Base-by-base conservation (phyloP, 1,284 basidiomycete species). In the Kwoniella shivajii region DNA sequence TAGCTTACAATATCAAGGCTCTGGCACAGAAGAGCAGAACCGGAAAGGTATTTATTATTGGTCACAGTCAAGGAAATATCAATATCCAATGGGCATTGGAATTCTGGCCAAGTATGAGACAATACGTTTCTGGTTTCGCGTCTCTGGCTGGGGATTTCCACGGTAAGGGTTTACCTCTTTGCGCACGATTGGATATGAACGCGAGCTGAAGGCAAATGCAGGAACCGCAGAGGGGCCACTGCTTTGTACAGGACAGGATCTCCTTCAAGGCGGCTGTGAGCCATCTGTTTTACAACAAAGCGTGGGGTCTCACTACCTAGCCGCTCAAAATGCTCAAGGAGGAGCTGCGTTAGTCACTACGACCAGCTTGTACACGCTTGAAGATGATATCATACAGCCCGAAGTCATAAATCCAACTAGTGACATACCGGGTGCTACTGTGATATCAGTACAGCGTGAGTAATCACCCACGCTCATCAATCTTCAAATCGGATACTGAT, bases 51-150 rank as follows among this genome's bases (percentile, higher is more conserved):
- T 62, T 65, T 37, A 37, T 73, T 37, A 65, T 78, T 48, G 65
- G 65, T 9, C 75, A 77, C 59, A 72, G 68, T 26, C 73, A 77
- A 48, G 75, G 74, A 7, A 64, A 61, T 31, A 59, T 66, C 52
- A 72, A 71, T 59, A 57, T 67, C 10, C 67, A 74, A 51, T 76
- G 69, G 71, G 72, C 73, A 1, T 42, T 76, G 16, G 57, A 62
- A 24, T 75, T 68, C 56, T 75, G 67, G 69, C 70, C 72, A 6
- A 56, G 56, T 4, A 57, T 64, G 22, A 53, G 67, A 14, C 24
- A 54, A 5, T 50, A 66, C 24, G 65, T 72, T 2, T 54, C 57
- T 13, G 62, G 63, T 4, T 78, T 70, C 58, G 63, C 72, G 9
- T 57, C 65, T 3, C 48, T 78, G 3, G 64, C 73, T 0, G 64